Base-by-base conservation (phyloP, 176 grass and related monocot genomes). In the Rhynchospora tenuis region DNA sequence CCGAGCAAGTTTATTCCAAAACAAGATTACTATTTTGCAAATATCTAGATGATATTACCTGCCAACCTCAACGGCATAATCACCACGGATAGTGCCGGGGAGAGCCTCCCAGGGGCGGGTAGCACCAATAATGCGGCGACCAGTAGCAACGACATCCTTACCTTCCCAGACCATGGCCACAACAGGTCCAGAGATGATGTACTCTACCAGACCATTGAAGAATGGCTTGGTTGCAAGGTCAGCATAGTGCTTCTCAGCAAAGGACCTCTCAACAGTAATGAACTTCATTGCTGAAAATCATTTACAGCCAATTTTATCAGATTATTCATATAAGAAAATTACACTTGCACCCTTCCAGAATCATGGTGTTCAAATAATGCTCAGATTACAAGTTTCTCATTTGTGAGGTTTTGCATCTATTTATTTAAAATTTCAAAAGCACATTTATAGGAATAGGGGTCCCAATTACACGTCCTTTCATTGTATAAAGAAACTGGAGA, bases 131-230 rank as follows among this genome's bases (percentile, higher is more conserved):
- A 95, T 89, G 92, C 91, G 93, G 86, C 96, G 96, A 44, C 96
- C 96, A 17, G 93, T 95, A 59, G 80, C 12, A 11, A 99, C 96
- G 11, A 99, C 93, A 60, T 83, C 88, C 89, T 95, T 99, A 48
- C 96, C 96, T 80, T 91, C 96, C 96, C 96, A 99, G 38, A 95
- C 96, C 96, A 95, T 99, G 80, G 96, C 96, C 20, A 95, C 96
- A 48, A 95, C 96, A 7, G 96, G 96, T 59, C 96, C 96, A 12
- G 96, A 99, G 88, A 95, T 78, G 84, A 99, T 99, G 89, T 99
- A 95, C 52, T 93, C 93, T 51, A 99, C 96, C 9, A 99, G 91
- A 47, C 91, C 88, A 0, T 19, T 10, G 54, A 99, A 99, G 91
- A 99, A 99, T 22, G 96, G 91, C 86, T 99, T 99, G 74, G 93